phyloP scores from a whole-genome alignment of 2,329 filamentous ascomycete species.

The Laburnicola sp. region DNA sequence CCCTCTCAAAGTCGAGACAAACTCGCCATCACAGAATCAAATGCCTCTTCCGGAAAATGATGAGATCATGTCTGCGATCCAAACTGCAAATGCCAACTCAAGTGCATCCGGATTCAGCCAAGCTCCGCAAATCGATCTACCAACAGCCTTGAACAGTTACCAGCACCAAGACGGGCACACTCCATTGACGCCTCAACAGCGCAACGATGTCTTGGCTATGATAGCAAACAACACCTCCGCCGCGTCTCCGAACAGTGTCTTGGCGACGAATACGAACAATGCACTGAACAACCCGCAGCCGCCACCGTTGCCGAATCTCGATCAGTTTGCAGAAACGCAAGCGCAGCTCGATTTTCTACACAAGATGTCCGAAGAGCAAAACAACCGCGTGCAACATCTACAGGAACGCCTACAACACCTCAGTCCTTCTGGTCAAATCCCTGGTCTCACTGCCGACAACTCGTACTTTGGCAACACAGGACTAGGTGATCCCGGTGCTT shows the following conservation, averaged over 20 bases:
- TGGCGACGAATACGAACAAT: conserved; percentile 53
- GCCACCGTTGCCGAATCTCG: conserved; percentile 60
- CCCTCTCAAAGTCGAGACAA: conserved; percentile 48
- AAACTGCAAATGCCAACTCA: conserved; percentile 48
- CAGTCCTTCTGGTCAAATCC: conserved; percentile 77
- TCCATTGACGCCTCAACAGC: conserved; percentile 53
- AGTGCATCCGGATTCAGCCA: conserved; percentile 28
- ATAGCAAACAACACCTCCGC: conserved; percentile 53
- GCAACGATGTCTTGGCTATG: conserved; percentile 52
- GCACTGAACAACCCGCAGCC: conserved; percentile 60
- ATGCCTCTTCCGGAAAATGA: conserved; percentile 46
- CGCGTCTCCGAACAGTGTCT: conserved; percentile 28
- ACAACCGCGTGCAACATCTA: conserved; percentile 73
- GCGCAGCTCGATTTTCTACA: conserved; percentile 78
- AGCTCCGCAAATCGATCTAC: conserved; percentile 50
- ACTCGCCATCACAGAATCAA: conserved; percentile 41
- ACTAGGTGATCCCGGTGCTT: conserved; percentile 44
- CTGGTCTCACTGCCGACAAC: conserved; percentile 57
- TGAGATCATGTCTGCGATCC: conserved; percentile 57
- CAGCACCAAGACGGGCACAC: conserved; percentile 51
- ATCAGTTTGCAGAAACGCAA: conserved; percentile 68
- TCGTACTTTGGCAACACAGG: conserved; percentile 41
- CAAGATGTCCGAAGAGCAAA: conserved; percentile 77
- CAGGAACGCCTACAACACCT: conserved; percentile 75
- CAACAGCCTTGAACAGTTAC: conserved; percentile 52